Base-by-base conservation (phyloP, 176 grass and related monocot species). In the Aegilops tauschii region DNA sequence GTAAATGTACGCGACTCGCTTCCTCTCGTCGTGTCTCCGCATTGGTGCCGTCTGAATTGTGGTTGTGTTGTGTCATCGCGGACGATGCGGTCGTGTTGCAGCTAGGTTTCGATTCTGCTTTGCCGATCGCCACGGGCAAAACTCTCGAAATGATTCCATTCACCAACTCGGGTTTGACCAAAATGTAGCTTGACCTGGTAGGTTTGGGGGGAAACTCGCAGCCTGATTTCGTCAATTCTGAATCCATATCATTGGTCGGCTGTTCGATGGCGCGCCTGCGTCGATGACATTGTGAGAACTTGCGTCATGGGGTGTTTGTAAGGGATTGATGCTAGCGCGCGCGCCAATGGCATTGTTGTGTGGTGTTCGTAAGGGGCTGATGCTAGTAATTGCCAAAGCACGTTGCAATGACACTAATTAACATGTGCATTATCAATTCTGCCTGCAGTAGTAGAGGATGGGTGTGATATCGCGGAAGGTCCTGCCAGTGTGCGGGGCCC, bases 401-500 rank as follows among this genome's bases (percentile, higher is more conserved):
- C 49, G 73, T 4, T 17, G 28, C 4, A 9, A 0, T 56, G 27
- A 12, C 21, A 17, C 12, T 83, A 20, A 16, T 52, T 52, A 58
- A 59, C 80, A 28, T 42, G 35, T 5, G 5, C 16, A 1, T 5
- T 21, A 5, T 10, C 69, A 11, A 25, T 87, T 25, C 42, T 83
- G 54, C 67, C 39, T 74, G 85, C 81, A 85, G 88, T 73, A 78
- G 81, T 18, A 83, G 52, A 89, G 80, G 89, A 93, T 93, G 91
- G 93, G 90, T 79, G 93, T 95, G 73, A 75, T 95, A 29, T 92
- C 93, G 59, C 89, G 88, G 80, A 90, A 72, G 61, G 88, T 95
- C 66, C 31, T 92, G 65, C 93, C 90, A 5, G 90, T 84, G 31
- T 92, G 86, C 62, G 94, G 87, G 61, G 87, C 82, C 61, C 80